Conservation (phyloP, 2,329 filamentous ascomycete genomes). For the Waltergamsia citrina region DNA sequence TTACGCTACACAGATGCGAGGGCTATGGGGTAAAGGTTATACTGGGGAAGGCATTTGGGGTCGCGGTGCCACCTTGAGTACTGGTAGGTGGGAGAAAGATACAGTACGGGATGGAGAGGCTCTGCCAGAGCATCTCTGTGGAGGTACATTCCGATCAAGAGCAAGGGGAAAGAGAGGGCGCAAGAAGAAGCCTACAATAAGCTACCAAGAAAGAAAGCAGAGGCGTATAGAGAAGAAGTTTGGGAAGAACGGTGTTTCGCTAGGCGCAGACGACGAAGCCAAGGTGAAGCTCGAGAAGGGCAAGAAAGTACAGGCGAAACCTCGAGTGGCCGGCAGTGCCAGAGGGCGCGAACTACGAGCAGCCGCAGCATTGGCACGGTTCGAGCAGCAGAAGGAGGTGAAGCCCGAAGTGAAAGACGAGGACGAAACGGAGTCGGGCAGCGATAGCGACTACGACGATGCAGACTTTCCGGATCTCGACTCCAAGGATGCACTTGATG, state of each 20-base stretch:
- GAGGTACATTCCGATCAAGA: slow-evolving; percentile 63
- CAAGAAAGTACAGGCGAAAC: slow-evolving; percentile 52
- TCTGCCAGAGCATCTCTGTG: slow-evolving; percentile 66
- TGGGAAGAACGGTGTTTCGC: slow-evolving; percentile 55
- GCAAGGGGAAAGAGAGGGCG: slow-evolving; percentile 50
- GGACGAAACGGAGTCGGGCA: slow-evolving; percentile 28
- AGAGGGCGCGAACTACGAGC: slow-evolving; percentile 67
- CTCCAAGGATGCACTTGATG: slow-evolving; percentile 48
- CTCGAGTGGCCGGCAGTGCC: slow-evolving; percentile 64
- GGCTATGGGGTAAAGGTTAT: slow-evolving; percentile 60
- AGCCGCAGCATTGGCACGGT: slow-evolving; percentile 66
- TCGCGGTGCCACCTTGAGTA: slow-evolving; percentile 52
- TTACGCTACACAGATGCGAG: slow-evolving; percentile 63
- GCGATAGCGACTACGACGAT: slow-evolving; percentile 40
- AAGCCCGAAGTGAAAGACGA: slow-evolving; percentile 13
- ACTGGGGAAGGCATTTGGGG: slow-evolving; percentile 82
- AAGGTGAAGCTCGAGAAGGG: slow-evolving; percentile 61
- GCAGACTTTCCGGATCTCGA: slow-evolving; percentile 24
- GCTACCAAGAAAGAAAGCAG: slow-evolving; percentile 66
- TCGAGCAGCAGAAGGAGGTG: slow-evolving; percentile 49
- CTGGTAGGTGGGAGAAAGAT: slow-evolving; percentile 48
- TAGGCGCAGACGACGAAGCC: slow-evolving; percentile 60
- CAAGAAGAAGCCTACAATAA: slow-evolving; percentile 41
- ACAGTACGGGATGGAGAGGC: slow-evolving; percentile 42
- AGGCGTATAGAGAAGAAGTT: slow-evolving; percentile 68